These are phyloP conservation scores for Geotrichum armillariae DNA, from an alignment of 1,139 yeast genomes.

Conservation along the genomic window DNA sequence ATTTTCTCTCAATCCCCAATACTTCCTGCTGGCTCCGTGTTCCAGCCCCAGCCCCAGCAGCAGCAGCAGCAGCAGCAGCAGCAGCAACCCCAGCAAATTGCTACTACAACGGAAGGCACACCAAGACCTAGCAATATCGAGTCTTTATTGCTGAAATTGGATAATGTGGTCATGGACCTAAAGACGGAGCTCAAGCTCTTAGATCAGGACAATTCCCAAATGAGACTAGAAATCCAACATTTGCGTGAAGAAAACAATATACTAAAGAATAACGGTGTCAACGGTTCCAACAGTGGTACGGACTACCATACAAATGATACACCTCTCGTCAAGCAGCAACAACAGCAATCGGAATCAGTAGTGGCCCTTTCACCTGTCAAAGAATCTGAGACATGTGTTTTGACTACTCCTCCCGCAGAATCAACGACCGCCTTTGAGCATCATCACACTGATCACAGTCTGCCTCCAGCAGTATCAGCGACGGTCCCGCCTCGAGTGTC, in stretches of 20 bases:
- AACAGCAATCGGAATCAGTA: background rate
- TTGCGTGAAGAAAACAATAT: slow-evolving; percentile 3
- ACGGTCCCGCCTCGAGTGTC: background rate
- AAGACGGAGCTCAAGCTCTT: slow-evolving; percentile 12
- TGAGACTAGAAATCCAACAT: background rate
- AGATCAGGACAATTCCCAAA: slow-evolving; percentile 11
- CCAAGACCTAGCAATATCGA: background rate
- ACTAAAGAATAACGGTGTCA: background rate
- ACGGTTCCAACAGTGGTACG: background rate
- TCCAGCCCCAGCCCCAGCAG: background rate
- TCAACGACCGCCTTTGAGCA: background rate
- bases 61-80: background rate
- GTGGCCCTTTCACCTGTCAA: slow-evolving; percentile 1
- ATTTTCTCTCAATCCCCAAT: slow-evolving; percentile 12
- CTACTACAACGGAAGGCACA: background rate
- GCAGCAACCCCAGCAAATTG: background rate
- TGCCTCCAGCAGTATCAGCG: background rate
- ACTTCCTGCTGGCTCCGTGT: background rate
- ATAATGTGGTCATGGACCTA: slow-evolving; percentile 11
- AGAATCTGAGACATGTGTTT: background rate
- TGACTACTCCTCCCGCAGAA: slow-evolving; percentile 10
- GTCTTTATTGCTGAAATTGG: slow-evolving; percentile 4
- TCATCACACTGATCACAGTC: background rate
- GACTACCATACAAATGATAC: background rate
- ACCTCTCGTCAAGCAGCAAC: background rate